Conservation (phyloP, 2,329 filamentous ascomycete species). For the Arthrobotrys megalospora region DNA sequence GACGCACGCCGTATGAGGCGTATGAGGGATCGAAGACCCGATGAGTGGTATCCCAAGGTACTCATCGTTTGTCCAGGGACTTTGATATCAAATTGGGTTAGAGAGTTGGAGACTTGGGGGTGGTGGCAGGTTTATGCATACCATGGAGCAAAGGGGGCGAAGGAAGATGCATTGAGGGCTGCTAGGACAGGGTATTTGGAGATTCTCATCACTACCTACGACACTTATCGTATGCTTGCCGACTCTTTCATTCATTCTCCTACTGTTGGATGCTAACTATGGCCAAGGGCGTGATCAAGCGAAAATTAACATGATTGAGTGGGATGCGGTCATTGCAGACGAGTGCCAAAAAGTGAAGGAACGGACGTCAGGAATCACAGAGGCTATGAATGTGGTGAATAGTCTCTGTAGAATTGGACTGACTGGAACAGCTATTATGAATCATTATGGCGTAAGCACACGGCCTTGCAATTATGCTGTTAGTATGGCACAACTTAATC, state of each 20-base stretch:
- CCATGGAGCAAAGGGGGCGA: conserved; percentile 76
- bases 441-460: conserved; percentile 79
- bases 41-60: conserved; percentile 84
- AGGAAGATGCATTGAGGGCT: conserved; percentile 80
- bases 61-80: conserved; percentile 91
- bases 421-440: conserved; percentile 96
- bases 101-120: conserved; percentile 89
- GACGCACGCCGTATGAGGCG: conserved; percentile 91
- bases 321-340: conserved; percentile 95
- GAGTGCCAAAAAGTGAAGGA: conserved; percentile 95
- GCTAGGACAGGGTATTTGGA: conserved; percentile 84
- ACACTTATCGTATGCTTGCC: conserved; percentile 77
- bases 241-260: not conserved
- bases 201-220: conserved; percentile 94
- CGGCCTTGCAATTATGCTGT: not conserved
- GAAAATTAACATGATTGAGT: conserved; percentile 84
- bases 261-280: not conserved
- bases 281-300: conserved; percentile 71
- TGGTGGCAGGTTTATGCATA: conserved; percentile 93
- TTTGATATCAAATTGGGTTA: conserved; percentile 90
- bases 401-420: conserved; percentile 91
- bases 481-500: not conserved
- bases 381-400: conserved; percentile 91
- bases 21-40: conserved; percentile 73
- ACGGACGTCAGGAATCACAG: conserved; percentile 80